phyloP scores from a whole-genome alignment of 1,284 basidiomycete species.

The Cutaneotrichosporon sp. region DNA sequence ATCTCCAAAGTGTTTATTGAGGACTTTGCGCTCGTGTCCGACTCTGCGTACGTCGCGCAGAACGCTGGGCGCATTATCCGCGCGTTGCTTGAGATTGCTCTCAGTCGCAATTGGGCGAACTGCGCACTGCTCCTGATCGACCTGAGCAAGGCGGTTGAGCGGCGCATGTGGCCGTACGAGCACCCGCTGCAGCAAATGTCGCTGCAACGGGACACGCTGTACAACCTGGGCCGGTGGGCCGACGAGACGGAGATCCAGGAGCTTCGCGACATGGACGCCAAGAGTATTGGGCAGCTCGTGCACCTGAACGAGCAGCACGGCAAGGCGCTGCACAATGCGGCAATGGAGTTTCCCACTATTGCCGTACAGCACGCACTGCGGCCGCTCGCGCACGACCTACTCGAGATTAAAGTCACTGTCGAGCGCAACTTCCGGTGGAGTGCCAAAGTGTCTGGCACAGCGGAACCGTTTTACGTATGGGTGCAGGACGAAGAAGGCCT shows the following conservation, averaged over 20 bases:
- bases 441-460: conserved; percentile 64
- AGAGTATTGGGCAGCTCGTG: conserved; percentile 73
- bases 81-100: conserved; percentile 86
- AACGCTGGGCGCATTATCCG: conserved; percentile 93
- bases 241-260: conserved; percentile 77
- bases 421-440: conserved; percentile 79
- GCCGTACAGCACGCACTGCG: conserved; percentile 65
- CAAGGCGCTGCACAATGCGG: conserved; percentile 68
- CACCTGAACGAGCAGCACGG: conserved; percentile 86
- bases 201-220: conserved; percentile 72
- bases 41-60: conserved; percentile 84
- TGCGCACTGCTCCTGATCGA: conserved; percentile 75
- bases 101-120: conserved; percentile 86
- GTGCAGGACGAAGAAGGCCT: conserved; percentile 76
- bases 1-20: conserved; percentile 77
- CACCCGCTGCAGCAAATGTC: conserved; percentile 80
- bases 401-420: conserved; percentile 68
- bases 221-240: conserved; percentile 73
- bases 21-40: conserved; percentile 95
- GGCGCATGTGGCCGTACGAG: conserved; percentile 91
- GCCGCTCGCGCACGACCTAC: conserved; percentile 76
- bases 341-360: conserved; percentile 77
- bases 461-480: conserved; percentile 95
- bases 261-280: conserved; percentile 66
- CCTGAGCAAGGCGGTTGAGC: conserved; percentile 89